phyloP scores from a whole-genome alignment of 805 yeast species.

The Gaillardinia entomophila region DNA sequence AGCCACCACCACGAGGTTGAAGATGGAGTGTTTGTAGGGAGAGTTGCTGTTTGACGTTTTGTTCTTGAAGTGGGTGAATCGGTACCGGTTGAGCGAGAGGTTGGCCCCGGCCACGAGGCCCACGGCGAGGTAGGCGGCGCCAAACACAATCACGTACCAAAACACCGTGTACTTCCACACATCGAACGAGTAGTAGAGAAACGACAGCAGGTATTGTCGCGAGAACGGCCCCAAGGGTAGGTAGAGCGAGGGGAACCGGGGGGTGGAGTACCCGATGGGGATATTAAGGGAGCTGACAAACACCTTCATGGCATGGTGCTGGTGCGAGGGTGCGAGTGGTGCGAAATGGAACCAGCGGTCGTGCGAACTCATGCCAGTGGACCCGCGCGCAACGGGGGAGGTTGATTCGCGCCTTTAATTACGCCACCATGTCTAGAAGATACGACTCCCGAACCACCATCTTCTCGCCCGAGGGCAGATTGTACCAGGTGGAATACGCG shows the following conservation, averaged over 20 bases:
- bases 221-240: slow-evolving; percentile 54
- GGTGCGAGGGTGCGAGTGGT: too few relatives aligned
- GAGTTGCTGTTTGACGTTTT: slow-evolving; percentile 16
- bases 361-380: too few relatives aligned
- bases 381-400: too few relatives aligned
- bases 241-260: slow-evolving; percentile 72
- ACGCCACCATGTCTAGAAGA: slow-evolving; percentile 73
- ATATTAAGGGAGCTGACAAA: slow-evolving; percentile 43
- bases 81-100: slow-evolving; percentile 14
- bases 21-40: slow-evolving; percentile 35
- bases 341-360: too few relatives aligned
- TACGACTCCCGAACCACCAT: slow-evolving; percentile 99
- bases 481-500: slow-evolving; percentile 96
- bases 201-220: slow-evolving; percentile 41
- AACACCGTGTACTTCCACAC: slow-evolving; percentile 77
- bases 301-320: slow-evolving; percentile 11
- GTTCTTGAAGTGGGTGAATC: slow-evolving; percentile 8
- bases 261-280: slow-evolving; percentile 79
- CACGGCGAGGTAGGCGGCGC: slow-evolving; percentile 56
- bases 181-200: slow-evolving; percentile 63
- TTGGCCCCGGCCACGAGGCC: slow-evolving; percentile 50
- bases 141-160: slow-evolving; percentile 74
- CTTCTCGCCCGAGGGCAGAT: slow-evolving; percentile 97
- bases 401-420: too few relatives aligned
- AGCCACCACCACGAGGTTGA: slow-evolving; percentile 37